Evolutionary conservation across 495 filamentous ascomycete genomes (phyloP).

Genomic region (Aspergillus saccharolyticus): DNA sequence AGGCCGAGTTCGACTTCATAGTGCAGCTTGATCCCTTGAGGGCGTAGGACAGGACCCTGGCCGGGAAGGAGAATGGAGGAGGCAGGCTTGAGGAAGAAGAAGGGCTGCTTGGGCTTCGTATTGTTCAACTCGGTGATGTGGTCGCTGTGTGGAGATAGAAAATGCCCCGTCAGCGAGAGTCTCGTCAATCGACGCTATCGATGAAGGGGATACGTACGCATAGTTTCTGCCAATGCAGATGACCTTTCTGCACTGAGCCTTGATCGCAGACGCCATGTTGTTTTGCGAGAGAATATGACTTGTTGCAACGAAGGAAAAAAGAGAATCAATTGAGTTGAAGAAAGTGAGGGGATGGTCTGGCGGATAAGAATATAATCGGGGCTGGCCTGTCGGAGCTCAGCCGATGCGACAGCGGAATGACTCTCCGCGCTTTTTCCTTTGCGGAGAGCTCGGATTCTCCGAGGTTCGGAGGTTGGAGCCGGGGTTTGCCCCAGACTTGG

Average conservation of each 20-base stretch:
- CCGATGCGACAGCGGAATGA: slow-evolving; percentile 12
- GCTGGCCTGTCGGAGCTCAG: too few relatives aligned
- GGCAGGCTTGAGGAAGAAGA: slow-evolving; percentile 97
- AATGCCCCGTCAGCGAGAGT: slow-evolving; percentile 7
- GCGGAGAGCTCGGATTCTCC: slow-evolving; percentile 18
- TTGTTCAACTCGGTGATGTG: slow-evolving; percentile 92
- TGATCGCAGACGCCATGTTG: slow-evolving; percentile 34
- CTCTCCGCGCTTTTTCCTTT: slow-evolving; percentile 6
- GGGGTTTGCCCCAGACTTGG: background rate
- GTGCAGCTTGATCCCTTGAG: slow-evolving; percentile 76
- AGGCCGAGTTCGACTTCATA: slow-evolving; percentile 94
- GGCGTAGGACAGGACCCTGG: slow-evolving; percentile 76
- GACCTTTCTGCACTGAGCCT: slow-evolving; percentile 71
- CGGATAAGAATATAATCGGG: slow-evolving; percentile 9
- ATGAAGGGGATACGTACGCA: slow-evolving; percentile 59
- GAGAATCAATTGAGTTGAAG: background rate
- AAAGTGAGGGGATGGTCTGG: background rate
- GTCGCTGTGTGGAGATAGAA: slow-evolving; percentile 59
- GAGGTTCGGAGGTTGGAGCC: slow-evolving; percentile 13
- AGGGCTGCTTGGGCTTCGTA: slow-evolving; percentile 78
- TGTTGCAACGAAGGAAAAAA: slow-evolving; percentile 2
- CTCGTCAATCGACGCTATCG: slow-evolving; percentile 4
- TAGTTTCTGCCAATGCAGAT: slow-evolving; percentile 98
- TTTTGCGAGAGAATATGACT: background rate
- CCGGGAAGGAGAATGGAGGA: slow-evolving; percentile 73